A percentile compares a stretch with the other conserved stretches of the same genome.
Conservation (phyloP, 208 protist species). For the Trypanosoma cruzi region DNA sequence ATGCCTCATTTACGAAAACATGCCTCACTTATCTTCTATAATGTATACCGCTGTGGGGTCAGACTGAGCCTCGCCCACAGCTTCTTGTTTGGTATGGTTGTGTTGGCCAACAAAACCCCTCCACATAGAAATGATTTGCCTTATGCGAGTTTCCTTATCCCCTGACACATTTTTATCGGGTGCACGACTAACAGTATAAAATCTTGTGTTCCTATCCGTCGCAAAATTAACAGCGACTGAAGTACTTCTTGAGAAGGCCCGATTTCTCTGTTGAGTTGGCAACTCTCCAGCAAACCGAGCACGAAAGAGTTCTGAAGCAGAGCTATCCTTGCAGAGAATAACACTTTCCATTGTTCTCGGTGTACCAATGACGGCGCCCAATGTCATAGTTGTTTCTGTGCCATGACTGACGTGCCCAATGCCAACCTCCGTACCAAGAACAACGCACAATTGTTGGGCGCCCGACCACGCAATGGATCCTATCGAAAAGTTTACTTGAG, state of each 20-base stretch:
- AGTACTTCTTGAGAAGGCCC: constrained; percentile 1
- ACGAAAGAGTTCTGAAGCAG: constrained; percentile 50
- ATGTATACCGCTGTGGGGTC: constrained; percentile 3
- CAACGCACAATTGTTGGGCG: constrained; percentile 54
- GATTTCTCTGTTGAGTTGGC: constrained; percentile 24
- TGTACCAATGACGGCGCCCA: constrained; percentile 28
- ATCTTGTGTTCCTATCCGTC: not conserved
- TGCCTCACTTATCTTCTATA: constrained; percentile 1
- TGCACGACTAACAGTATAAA: not conserved
- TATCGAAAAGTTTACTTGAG: constrained; percentile 41
- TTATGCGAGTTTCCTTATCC: constrained; percentile 46
- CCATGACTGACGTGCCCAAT: not conserved
- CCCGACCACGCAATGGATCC: constrained; percentile 54
- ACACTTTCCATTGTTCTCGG: constrained; percentile 33
- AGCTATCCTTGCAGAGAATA: constrained; percentile 31
- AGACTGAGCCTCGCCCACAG: not conserved
- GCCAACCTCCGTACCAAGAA: constrained; percentile 19
- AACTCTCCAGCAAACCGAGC: constrained; percentile 51
- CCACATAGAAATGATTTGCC: constrained; percentile 66
- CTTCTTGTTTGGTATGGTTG: constrained; percentile 18
- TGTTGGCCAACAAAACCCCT: constrained; percentile 60
- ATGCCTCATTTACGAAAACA: not conserved
- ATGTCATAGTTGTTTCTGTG: not conserved
- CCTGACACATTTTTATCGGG: not conserved
- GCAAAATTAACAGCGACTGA: constrained; percentile 14